phyloP scores from a whole-genome alignment of 495 filamentous ascomycete species.

The Xylaria venustula region DNA sequence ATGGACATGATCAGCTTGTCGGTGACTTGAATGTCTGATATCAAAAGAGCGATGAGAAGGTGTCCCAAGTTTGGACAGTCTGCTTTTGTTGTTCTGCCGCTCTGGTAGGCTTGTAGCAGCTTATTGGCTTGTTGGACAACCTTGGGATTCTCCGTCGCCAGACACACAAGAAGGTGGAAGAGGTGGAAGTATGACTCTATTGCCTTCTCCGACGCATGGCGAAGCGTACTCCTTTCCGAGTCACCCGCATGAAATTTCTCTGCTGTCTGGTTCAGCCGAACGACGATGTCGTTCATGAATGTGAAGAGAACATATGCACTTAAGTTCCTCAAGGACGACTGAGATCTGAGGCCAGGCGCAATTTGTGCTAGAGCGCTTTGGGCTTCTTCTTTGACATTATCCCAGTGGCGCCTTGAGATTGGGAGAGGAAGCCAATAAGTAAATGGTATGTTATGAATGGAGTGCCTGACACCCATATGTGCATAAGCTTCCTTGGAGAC shows the following conservation, averaged over 20 bases:
- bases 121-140: conserved; percentile 33
- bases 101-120: conserved; percentile 34
- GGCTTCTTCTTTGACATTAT: conserved; percentile 28
- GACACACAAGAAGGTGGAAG: conserved; percentile 51
- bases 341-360: conserved; percentile 6
- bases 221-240: conserved; percentile 37
- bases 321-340: not conserved
- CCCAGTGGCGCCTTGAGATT: conserved; percentile 47
- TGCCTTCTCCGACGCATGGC: conserved; percentile 51
- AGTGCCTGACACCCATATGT: conserved; percentile 28
- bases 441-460: conserved; percentile 43
- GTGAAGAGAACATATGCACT: conserved; percentile 39
- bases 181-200: conserved; percentile 55
- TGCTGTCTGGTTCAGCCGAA: conserved; percentile 41
- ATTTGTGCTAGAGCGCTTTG: conserved; percentile 16
- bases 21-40: conserved; percentile 43
- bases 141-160: conserved; percentile 22
- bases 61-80: conserved; percentile 49
- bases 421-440: conserved; percentile 48
- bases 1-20: conserved; percentile 40
- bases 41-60: conserved; percentile 45
- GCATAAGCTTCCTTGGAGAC: conserved; percentile 41
- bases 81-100: conserved; percentile 38
- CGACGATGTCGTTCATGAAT: conserved; percentile 54
- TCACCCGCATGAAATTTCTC: not conserved